Base-by-base conservation (phyloP, 192 early-diverging fungal species). In the Oehlia diaphana region DNA sequence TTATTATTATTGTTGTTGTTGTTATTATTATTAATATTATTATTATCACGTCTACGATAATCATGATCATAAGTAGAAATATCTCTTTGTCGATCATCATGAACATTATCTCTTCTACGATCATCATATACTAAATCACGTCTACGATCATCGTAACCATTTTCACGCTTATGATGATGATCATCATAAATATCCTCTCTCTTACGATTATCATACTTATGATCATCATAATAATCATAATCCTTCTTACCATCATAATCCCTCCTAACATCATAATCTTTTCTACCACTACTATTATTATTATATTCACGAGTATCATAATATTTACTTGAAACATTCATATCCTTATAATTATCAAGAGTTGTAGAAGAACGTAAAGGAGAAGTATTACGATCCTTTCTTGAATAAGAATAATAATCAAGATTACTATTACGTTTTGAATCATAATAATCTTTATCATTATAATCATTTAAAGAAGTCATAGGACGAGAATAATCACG, bases 1-100 rank as follows among this genome's bases (percentile, higher is more conserved):
- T 31, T 31, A 31, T 31, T 31, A 31, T 31, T 31, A 31, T 31
- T 31, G 1, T 31, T 31, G 16, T 23, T 31, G 58, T 19, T 28
- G 23, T 47, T 73, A 47, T 50, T 26, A 26, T 23, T 23, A 37
- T 37, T 37, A 37, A 2, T 37, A 6, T 9, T 14, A 23, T 14
- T 12, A 10, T 76, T 63, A 8, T 39, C 28, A 3, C 61, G 31
- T 42, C 35, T 9, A 33, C 28, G 61, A 42, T 47, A 58, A 28
- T 64, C 58, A 12, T 64, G 47, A 21, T 64, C 61, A 63, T 23
- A 39, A 39, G 39, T 8, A 6, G 39, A 7, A 39, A 6, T n/a
- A 8, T 76, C 61, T n/a, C 63, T 26, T 42, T n/a, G 26, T 35
- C 39, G 68, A 37, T 42, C 58, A 62, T 74, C 53, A 74, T 62